These are phyloP conservation scores for Nicotiana knightiana DNA, from an alignment of 257 asterid species.

Conservation along the genomic window DNA sequence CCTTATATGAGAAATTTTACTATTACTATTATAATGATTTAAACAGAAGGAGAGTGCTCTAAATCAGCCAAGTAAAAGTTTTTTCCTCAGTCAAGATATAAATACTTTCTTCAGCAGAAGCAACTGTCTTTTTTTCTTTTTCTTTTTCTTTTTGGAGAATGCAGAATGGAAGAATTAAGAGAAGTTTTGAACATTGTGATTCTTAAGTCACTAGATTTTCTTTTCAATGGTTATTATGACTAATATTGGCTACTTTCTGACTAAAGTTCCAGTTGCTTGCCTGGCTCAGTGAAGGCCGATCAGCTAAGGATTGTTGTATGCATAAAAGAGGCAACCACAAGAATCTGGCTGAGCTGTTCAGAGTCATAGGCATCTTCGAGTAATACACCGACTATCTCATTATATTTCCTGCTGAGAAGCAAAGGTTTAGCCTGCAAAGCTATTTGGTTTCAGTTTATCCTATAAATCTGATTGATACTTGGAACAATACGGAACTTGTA, in stretches of 20 bases:
- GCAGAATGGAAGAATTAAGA: neutral
- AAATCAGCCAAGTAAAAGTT: neutral
- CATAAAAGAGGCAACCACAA: constrained; percentile 65
- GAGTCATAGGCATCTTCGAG: constrained; percentile 45
- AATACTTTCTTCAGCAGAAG: neutral
- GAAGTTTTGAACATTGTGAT: neutral
- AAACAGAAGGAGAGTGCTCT: neutral
- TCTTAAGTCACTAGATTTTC: neutral
- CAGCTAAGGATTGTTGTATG: constrained; percentile 56
- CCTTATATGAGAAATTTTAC: too few relatives aligned
- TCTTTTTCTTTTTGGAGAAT: neutral
- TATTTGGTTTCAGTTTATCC: neutral
- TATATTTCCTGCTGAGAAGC: constrained; percentile 35
- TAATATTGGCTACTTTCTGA: neutral
- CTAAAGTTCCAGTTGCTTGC: constrained; percentile 25
- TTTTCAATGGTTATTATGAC: neutral
- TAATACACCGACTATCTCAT: constrained; percentile 64
- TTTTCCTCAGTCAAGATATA: neutral
- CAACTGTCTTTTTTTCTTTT: neutral
- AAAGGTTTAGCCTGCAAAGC: constrained; percentile 75
- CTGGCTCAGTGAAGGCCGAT: constrained; percentile 87
- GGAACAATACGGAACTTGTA: neutral
- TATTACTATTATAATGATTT: too few relatives aligned
- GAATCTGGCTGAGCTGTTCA: constrained; percentile 59
- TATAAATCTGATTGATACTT: neutral